Evolutionary conservation across 495 filamentous ascomycete genomes (phyloP), one percentile per base, ranked within the genome.

Genomic region (Viridothelium virens): DNA sequence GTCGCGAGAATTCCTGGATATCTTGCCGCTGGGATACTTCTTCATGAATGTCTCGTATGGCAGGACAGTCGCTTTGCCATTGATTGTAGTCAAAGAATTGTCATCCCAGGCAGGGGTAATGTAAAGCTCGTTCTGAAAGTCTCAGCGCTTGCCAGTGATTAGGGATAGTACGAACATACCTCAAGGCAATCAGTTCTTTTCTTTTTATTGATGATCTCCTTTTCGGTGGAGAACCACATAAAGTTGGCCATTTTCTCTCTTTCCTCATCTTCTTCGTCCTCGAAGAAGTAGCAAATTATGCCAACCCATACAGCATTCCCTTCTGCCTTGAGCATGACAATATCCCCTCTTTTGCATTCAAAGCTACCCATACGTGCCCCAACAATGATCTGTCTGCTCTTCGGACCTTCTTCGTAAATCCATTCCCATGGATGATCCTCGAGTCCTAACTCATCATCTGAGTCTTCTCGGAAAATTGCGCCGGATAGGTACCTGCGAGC

Each of bases 351-450:
- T 44, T 76, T 78, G 78, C 91, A 93, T 74, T 89, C 83, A 72
- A 97, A 96, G 38, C 72, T 78, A n/a, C 91, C 91, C 86, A 91
- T 94, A 16, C 85, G 85, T 56, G 93, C 95, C 12, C 88, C 94
- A 47, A 93, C 71, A 61, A 96, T 94, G 34, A 50, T 37, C 39
- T 65, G 63, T n/a, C 44, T 64, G 16, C 61, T 62, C 14, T 7
- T 65, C 18, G 31, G 36, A 16, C 53, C 68, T 2, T 76, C 68
- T 38, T 80, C 80, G 77, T 94, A 94, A 38, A 97, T 86, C 93
- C 92, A 98, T 74, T 95, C 86, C 94, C 94, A 98, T 1, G 91
- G 91, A 50, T 82, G 79, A 75, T 96, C 91, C 64, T 94, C 91
- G 18, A 85, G 78, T 25, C 91, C 91, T 10, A 95, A 81, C 73